Conservation (phyloP, 805 yeast species). For the Ogataea salicorniae region DNA sequence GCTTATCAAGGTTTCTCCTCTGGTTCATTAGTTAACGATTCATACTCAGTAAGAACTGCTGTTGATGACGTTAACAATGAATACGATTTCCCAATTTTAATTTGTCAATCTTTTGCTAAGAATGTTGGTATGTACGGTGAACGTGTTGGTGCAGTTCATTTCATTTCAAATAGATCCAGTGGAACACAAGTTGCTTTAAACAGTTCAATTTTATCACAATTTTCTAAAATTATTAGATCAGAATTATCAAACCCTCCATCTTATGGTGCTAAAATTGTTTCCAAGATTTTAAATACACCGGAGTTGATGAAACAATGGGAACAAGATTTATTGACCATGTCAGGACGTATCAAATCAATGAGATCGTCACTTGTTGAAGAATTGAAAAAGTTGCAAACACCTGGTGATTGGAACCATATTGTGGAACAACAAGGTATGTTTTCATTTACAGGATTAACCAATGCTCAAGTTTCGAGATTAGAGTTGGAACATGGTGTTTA, state of each 20-base stretch:
- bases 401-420: slow-evolving; percentile 92
- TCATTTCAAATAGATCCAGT: slow-evolving; percentile 48
- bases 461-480: slow-evolving; percentile 71
- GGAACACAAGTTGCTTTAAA: slow-evolving; percentile 31
- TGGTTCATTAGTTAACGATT: slow-evolving; percentile 79
- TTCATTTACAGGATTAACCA: slow-evolving; percentile 81
- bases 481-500: slow-evolving; percentile 79
- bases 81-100: slow-evolving; percentile 48
- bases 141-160: slow-evolving; percentile 90
- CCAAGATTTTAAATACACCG: slow-evolving; percentile 64
- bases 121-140: slow-evolving; percentile 97
- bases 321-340: slow-evolving; percentile 79
- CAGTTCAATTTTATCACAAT: slow-evolving; percentile 65
- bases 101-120: slow-evolving; percentile 95
- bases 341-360: slow-evolving; percentile 76
- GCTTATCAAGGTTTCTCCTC: slow-evolving; percentile 98
- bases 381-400: slow-evolving; percentile 62
- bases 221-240: slow-evolving; percentile 69
- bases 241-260: slow-evolving; percentile 94
- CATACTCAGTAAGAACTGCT: slow-evolving; percentile 73
- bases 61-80: slow-evolving; percentile 40
- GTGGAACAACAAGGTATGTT: slow-evolving; percentile 93
- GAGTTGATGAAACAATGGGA: slow-evolving; percentile 75
- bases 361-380: slow-evolving; percentile 60
- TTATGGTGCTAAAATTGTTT: slow-evolving; percentile 89